Conservation (phyloP, 106 monocot genomes). For the Triglochin maritima region DNA sequence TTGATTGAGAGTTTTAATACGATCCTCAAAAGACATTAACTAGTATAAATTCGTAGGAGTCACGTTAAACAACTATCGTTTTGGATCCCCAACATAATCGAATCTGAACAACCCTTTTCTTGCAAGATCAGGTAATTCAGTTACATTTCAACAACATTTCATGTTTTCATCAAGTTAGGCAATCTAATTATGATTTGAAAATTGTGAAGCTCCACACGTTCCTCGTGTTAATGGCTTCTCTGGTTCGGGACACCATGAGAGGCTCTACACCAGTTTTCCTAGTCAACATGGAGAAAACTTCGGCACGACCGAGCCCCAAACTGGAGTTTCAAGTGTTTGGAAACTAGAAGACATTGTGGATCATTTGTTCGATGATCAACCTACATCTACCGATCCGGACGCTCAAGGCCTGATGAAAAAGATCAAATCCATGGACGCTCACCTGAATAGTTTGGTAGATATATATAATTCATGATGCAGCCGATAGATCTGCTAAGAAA, state of each 20-base stretch:
- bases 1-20: no score
- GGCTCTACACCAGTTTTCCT: not conserved
- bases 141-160: no score
- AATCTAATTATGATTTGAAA: no score
- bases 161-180: no score
- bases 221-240: not conserved
- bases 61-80: no score
- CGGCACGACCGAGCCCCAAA: not conserved
- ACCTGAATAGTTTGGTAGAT: not conserved
- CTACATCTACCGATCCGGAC: not conserved
- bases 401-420: not conserved
- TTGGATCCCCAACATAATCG: no score
- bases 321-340: not conserved
- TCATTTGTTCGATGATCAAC: constrained; percentile 3
- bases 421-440: constrained; percentile 1
- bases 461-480: no score
- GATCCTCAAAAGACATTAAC: no score
- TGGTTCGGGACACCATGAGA: not conserved
- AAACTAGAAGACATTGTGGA: not conserved
- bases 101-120: no score
- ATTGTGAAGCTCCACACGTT: not conserved
- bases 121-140: no score
- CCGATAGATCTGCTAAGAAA: no score
- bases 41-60: no score
- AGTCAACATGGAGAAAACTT: not conserved